phyloP scores from a whole-genome alignment of 179 eudicot species.

The Silene vulgaris region DNA sequence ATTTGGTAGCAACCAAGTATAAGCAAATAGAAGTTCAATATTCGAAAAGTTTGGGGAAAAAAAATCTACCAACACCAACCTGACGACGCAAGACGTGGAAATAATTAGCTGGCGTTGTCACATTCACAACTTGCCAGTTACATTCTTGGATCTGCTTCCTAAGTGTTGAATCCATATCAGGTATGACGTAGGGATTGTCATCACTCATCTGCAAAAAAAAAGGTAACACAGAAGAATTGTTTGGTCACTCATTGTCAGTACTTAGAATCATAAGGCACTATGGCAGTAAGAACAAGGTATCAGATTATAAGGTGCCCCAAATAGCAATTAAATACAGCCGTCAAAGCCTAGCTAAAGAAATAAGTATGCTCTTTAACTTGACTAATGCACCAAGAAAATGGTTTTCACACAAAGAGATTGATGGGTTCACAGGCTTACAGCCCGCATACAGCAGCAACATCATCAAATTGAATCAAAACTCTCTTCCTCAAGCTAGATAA shows the following conservation, averaged over 20 bases:
- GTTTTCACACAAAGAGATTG: not conserved
- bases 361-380: not conserved
- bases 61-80: conserved; percentile 24
- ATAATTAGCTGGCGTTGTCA: conserved; percentile 51
- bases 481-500: not conserved
- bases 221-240: not conserved
- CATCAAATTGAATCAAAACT: not conserved
- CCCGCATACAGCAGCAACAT: not conserved
- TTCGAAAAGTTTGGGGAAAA: not conserved
- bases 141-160: conserved; percentile 49
- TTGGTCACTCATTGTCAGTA: not conserved
- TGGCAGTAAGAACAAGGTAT: conserved; percentile 1
- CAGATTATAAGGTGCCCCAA: not conserved
- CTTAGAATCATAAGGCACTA: not conserved
- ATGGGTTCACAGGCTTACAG: no score
- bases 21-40: conserved; percentile 16
- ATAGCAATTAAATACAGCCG: not conserved
- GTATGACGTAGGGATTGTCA: conserved; percentile 47
- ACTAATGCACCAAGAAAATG: not conserved
- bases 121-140: conserved; percentile 54
- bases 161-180: conserved; percentile 46
- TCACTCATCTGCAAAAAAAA: conserved; percentile 42
- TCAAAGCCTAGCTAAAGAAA: not conserved
- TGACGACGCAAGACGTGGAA: conserved; percentile 55
- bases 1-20: conserved; percentile 8